phyloP scores from a whole-genome alignment of 306 rosid species.

The Malus domestica region ASM211411v1 NC_041792.1:5292501-5293000 shows the following conservation, averaged over 20 bases:
- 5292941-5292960: background rate
- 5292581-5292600: background rate
- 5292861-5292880: background rate
- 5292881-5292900: background rate
- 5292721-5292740: background rate
- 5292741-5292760: no score
- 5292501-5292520: background rate
- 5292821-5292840: no score
- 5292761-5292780: no score
- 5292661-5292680: background rate
- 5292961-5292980: constrained; percentile 61
- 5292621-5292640: background rate
- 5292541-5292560: background rate
- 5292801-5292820: no score
- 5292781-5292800: no score
- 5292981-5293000: constrained; percentile 62
- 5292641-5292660: background rate
- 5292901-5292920: constrained; percentile 6
- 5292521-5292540: background rate
- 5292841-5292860: no score
- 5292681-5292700: background rate
- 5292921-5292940: background rate
- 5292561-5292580: background rate
- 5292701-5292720: background rate
- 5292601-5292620: background rate